Evolutionary conservation across 2,329 filamentous ascomycete species (phyloP).

Genomic region (Aspergillus terreus): DNA sequence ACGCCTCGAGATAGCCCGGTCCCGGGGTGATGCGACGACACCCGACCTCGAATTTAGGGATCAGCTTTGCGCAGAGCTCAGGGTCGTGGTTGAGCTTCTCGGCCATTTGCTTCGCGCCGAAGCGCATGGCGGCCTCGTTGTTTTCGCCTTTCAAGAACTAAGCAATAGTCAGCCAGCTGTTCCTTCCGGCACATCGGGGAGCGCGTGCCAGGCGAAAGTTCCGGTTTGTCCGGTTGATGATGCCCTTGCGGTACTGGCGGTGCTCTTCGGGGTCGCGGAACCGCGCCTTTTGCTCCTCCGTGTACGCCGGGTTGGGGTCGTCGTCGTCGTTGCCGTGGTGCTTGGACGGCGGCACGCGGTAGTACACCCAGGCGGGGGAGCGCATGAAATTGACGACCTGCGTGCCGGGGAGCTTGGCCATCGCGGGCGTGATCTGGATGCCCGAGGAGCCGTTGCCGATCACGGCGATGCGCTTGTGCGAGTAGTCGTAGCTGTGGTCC

Average conservation of each 20-base stretch:
- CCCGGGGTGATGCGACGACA: constrained; percentile 21
- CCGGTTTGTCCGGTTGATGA: constrained; percentile 19
- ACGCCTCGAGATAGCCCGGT: constrained; percentile 23
- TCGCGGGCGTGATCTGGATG: constrained; percentile 34
- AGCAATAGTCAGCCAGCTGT: not conserved
- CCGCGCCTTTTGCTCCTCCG: constrained; percentile 20
- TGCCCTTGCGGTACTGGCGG: constrained; percentile 33
- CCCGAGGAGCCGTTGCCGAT: constrained; percentile 27
- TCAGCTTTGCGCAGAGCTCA: constrained; percentile 20
- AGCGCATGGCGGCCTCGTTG: constrained; percentile 11
- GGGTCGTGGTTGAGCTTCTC: constrained; percentile 18
- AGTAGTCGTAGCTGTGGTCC: constrained; percentile 23
- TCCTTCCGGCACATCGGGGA: not conserved
- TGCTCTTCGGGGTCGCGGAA: constrained; percentile 28
- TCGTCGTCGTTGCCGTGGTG: constrained; percentile 20
- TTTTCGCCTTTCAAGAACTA: constrained; percentile 17
- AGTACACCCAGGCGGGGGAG: constrained; percentile 26
- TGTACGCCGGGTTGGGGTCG: constrained; percentile 25
- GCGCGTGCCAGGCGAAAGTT: constrained; percentile 15
- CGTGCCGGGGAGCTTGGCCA: constrained; percentile 19
- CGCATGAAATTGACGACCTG: constrained; percentile 27
- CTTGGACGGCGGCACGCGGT: constrained; percentile 16
- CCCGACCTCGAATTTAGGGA: constrained; percentile 22
- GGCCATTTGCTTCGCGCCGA: constrained; percentile 15
- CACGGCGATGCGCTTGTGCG: constrained; percentile 18